Evolutionary conservation across 805 yeast species (phyloP), one percentile per base, ranked within the genome.

Genomic region (Yarrowia osloensis): DNA sequence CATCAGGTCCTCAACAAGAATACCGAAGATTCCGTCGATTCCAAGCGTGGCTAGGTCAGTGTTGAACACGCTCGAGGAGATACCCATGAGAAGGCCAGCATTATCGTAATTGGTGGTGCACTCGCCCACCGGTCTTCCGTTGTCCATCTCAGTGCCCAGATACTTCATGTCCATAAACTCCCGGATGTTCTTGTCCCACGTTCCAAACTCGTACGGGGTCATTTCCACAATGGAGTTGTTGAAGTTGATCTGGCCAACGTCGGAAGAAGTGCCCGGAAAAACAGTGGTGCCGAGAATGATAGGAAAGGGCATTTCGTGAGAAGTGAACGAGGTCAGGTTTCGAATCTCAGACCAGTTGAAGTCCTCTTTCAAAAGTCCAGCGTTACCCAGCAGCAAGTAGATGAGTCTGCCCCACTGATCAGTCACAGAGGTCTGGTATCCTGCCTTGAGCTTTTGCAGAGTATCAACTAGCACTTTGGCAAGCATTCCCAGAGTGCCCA

Each of bases 351-450:
- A 79, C 77, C 82, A 86, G 3, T 86, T 82, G 74, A 85, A 77
- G 7, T 57, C 63, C 3, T 15, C 21, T 26, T 40, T 28, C 2
- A 84, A 79, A 74, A 82, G 77, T 1, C 84, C 89, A 1, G 86
- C 79, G 55, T 83, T 82, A 80, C 93, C 85, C 69, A 91, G 84
- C 76, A 88, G 91, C 70, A 87, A 83, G 2, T 94, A 84, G 55
- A 91, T 78, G 1, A 87, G 87, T 70, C 94, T 80, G 7, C 93
- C 93, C 96, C 96, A 90, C 65, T 86, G 84, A 75, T 90, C 97
- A 5, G 94, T 88, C 40, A 90, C 70, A 4, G 90, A 81, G 19
- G 86, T 80, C 47, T 84, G 82, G 76, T 82, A 90, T 0, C 96
- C 95, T 1, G 93, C 93, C 31, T 80, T 78, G 69, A 77, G 74